These are phyloP conservation scores for Aspergillus pseudoglaucus DNA, from an alignment of 2,329 filamentous ascomycete genomes.

Conservation along the genomic window DNA sequence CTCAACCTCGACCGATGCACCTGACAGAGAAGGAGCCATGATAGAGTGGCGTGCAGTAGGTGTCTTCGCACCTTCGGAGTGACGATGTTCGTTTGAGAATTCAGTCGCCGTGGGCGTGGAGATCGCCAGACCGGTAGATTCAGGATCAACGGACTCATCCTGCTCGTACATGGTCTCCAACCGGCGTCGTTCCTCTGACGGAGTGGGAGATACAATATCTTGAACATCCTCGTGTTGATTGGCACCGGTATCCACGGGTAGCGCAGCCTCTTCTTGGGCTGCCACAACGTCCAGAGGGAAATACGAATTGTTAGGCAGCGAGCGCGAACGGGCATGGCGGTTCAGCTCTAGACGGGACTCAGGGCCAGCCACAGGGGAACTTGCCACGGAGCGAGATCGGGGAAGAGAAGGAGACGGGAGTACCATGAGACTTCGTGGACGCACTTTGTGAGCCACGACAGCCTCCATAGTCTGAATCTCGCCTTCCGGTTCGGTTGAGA, in stretches of 20 bases:
- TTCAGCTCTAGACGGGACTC: conserved; percentile 17
- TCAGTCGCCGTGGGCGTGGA: conserved; percentile 3
- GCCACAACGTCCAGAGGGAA: conserved; percentile 6
- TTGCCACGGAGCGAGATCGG: conserved; percentile 19
- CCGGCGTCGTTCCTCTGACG: conserved; percentile 21
- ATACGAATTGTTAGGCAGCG: conserved; percentile 40
- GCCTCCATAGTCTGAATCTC: conserved; percentile 37
- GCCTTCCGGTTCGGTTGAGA: conserved; percentile 57
- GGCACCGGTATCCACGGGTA: conserved; percentile 8
- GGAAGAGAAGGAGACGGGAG: conserved; percentile 27
- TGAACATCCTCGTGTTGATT: conserved; percentile 5
- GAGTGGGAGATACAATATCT: conserved; percentile 14
- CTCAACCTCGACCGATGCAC: conserved; percentile 11
- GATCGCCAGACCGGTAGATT: conserved; percentile 14
- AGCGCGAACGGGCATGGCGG: conserved; percentile 41
- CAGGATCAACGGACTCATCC: conserved; percentile 19
- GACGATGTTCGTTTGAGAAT: background rate
- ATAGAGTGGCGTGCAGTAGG: conserved; percentile 10
- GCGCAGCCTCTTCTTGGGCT: conserved; percentile 1
- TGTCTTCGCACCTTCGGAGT: background rate
- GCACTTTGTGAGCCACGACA: conserved; percentile 35
- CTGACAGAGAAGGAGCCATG: conserved; percentile 14
- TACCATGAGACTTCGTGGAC: conserved; percentile 38
- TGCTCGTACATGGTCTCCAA: conserved; percentile 35
- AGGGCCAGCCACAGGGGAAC: conserved; percentile 19